Conservation (phyloP, 1,139 yeast species). For the Saccharomyces hybrid region DNA sequence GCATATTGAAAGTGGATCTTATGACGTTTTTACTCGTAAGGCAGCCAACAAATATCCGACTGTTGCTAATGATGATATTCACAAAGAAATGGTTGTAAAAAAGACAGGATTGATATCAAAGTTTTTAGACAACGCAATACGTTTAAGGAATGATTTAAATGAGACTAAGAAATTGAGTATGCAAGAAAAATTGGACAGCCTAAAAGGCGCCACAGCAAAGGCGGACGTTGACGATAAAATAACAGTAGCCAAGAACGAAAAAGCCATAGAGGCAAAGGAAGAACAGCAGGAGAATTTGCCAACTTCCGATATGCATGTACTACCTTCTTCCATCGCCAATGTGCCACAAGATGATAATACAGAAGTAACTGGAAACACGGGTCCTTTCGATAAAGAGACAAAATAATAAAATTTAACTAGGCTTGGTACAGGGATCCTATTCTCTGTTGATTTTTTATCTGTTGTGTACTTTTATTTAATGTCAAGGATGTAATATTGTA, state of each 20-base stretch:
- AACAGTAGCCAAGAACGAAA: neutral
- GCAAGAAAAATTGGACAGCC: neutral
- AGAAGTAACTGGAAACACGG: neutral
- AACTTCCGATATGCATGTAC: neutral
- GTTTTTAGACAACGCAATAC: constrained; percentile 18
- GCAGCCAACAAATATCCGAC: constrained; percentile 30
- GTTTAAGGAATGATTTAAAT: constrained; percentile 19
- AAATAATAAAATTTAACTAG: neutral
- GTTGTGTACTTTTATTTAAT: neutral
- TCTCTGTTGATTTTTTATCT: neutral
- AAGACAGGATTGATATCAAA: constrained; percentile 14
- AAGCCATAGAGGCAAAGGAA: neutral
- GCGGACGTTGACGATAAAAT: neutral
- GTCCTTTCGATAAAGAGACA: neutral
- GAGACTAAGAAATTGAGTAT: neutral
- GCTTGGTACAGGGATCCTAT: neutral
- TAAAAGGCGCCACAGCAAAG: neutral
- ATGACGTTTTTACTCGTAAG: constrained; percentile 68
- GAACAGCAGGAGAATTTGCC: neutral
- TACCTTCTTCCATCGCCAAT: neutral
- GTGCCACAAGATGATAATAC: neutral
- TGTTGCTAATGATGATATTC: constrained; percentile 27
- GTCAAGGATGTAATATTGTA: neutral
- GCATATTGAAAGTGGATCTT: constrained; percentile 74
- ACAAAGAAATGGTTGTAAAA: constrained; percentile 15